These are phyloP conservation scores for Apiosordaria backusii DNA, from an alignment of 495 filamentous ascomycete species.

Conservation along the genomic window DNA sequence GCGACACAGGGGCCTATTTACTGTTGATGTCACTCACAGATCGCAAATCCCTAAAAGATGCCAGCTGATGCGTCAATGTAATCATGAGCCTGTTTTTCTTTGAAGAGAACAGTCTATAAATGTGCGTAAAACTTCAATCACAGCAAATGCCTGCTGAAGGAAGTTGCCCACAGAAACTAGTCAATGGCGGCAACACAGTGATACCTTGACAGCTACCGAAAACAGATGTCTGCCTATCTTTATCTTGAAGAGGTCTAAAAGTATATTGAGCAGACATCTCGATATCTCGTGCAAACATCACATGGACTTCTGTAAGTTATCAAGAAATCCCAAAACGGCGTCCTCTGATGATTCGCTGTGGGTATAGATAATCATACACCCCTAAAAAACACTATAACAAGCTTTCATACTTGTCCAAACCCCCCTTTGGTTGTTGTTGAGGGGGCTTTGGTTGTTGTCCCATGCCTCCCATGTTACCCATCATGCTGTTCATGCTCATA, in stretches of 20 bases:
- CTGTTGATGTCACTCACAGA: background rate
- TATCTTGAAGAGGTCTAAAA: no score
- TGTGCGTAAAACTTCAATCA: no score
- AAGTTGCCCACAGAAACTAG: no score
- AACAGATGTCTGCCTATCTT: no score
- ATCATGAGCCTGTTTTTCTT: no score
- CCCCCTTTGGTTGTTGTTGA: slow-evolving; percentile 40
- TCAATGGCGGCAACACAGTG: no score
- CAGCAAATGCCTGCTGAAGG: no score
- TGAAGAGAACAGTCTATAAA: no score
- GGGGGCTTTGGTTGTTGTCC: slow-evolving; percentile 29
- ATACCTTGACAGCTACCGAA: no score
- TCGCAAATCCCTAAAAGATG: background rate
- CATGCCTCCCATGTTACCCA: slow-evolving; percentile 24
- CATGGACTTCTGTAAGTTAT: no score
- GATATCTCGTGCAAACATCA: no score
- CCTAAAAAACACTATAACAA: slow-evolving; percentile 51
- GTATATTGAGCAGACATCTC: no score
- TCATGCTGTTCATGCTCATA: slow-evolving; percentile 25
- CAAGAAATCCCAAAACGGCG: background rate
- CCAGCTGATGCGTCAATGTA: background rate
- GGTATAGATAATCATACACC: background rate
- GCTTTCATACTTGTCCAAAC: slow-evolving; percentile 78
- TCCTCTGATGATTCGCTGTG: background rate
- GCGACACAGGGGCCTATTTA: slow-evolving; percentile 3